These are phyloP conservation scores for Xylaria arbuscula DNA, from an alignment of 2,329 filamentous ascomycete species.

Conservation along the genomic window DNA sequence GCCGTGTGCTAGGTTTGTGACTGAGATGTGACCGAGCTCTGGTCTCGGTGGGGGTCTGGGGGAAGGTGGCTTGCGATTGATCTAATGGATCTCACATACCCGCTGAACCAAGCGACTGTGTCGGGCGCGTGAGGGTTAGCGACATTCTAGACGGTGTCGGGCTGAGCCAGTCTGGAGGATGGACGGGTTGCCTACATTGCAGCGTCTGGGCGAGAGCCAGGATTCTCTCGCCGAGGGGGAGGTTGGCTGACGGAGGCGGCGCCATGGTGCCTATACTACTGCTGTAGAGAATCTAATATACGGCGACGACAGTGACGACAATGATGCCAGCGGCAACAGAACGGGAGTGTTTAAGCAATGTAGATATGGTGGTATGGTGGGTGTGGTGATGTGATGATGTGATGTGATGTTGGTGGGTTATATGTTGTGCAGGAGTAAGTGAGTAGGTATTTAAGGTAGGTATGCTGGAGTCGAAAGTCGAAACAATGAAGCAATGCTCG, in stretches of 20 bases:
- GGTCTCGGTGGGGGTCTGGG: slow-evolving; percentile 8
- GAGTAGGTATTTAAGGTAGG: neutral
- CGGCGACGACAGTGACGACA: neutral
- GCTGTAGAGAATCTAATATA: slow-evolving; percentile 18
- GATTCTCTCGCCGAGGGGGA: slow-evolving; percentile 80
- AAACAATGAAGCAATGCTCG: neutral
- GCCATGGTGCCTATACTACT: slow-evolving; percentile 63
- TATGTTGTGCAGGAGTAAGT: neutral
- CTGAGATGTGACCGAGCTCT: slow-evolving; percentile 8
- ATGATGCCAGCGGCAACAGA: neutral
- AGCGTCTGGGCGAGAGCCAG: slow-evolving; percentile 85
- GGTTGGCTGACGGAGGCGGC: slow-evolving; percentile 75
- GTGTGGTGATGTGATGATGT: too few relatives aligned
- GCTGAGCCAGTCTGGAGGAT: slow-evolving; percentile 16
- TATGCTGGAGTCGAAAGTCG: neutral
- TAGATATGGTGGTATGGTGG: neutral
- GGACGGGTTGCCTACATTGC: slow-evolving; percentile 73
- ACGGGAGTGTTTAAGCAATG: neutral
- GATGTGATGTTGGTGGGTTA: slow-evolving; percentile 1
- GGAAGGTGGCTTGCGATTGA: slow-evolving; percentile 9
- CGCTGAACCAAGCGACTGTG: slow-evolving; percentile 81
- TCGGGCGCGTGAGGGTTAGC: slow-evolving; percentile 51
- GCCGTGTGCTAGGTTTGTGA: slow-evolving; percentile 3
- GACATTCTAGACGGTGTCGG: slow-evolving; percentile 36
- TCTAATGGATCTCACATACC: slow-evolving; percentile 64